Base-by-base conservation (phyloP, 495 filamentous ascomycete genomes). In the Neurospora sp. region DNA sequence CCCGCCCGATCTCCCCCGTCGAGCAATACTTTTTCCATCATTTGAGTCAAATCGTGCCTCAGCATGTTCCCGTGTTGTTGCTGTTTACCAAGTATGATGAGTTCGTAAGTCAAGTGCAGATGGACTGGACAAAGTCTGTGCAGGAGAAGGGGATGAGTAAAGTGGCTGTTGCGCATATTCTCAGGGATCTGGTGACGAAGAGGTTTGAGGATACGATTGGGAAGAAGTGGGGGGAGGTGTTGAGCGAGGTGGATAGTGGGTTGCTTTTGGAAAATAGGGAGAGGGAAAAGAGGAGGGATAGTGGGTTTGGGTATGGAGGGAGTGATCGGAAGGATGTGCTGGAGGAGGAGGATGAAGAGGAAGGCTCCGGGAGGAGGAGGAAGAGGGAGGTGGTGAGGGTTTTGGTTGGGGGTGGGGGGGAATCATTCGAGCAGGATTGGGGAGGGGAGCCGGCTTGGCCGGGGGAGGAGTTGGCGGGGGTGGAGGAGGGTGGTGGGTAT, bases 31-130 rank as follows among this genome's bases (percentile, higher is more conserved):
- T 80, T 74, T 79, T 80, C 38, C 18, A 70, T 6, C 46, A 48
- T 35, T 42, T 71, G 16, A 46, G 75, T 0, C 40, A 31, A 12
- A 35, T 69, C 11, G 70, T 76, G 0, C 74, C 78, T 2, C 73
- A 71, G 0, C 71, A 76, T 12, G 69, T 79, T 6, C 79, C 79
- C 5, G 69, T 77, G 1, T 10, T 78, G 31, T 59, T 80, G 20
- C 42, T 78, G 6, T 80, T 78, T 18, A 80, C 77, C 20, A 80
- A 80, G 44, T 80, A 80, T 18, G 77, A 80, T 6, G 79, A 80
- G 66, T 80, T 80, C 42, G 75, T 79, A 14, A 62, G 39, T 39
- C 72, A 70, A 14, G 77, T 80, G 38, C 69, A 73, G 71, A 46
- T 79, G 44, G 76, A 77, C 37, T 80, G 79, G 79, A 75, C 74